Evolutionary conservation across 2,329 filamentous ascomycete genomes (phyloP).

Genomic region (Fusarium verrucosum): DNA sequence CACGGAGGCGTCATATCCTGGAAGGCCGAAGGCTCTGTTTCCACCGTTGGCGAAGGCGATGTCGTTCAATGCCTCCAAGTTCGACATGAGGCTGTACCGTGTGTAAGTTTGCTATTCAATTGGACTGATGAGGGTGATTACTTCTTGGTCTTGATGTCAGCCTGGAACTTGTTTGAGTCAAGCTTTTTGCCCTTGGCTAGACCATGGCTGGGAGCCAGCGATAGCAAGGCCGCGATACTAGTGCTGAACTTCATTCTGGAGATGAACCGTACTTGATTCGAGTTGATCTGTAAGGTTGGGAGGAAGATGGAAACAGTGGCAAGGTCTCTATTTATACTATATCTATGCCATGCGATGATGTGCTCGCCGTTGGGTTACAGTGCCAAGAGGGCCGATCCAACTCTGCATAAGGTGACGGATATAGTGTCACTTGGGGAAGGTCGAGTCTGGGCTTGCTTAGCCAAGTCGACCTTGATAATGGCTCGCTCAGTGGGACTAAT

Average conservation of each 20-base stretch:
- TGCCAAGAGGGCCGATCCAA: not conserved
- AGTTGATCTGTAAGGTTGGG: not conserved
- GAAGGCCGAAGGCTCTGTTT: constrained; percentile 63
- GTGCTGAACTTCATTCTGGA: constrained; percentile 13
- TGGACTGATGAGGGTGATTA: not conserved
- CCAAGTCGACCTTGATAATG: constrained; percentile 2
- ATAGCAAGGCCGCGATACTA: constrained; percentile 13
- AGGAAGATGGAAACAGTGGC: too few species aligned
- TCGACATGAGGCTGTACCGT: constrained; percentile 13
- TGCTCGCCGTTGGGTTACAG: not conserved
- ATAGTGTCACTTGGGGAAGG: constrained; percentile 29
- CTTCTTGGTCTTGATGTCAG: constrained; percentile 33
- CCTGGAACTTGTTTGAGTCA: constrained; percentile 27
- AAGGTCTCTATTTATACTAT: not conserved
- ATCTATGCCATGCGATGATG: not conserved
- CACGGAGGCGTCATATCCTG: constrained; percentile 60
- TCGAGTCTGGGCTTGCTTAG: not conserved
- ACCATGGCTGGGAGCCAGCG: constrained; percentile 9
- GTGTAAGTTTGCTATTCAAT: not conserved
- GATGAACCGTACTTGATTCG: not conserved
- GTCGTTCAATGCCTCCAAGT: constrained; percentile 30
- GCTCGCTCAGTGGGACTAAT: not conserved
- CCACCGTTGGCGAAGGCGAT: constrained; percentile 54
- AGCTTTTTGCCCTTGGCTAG: constrained; percentile 21
- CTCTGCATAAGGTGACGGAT: constrained; percentile 2